Base-by-base conservation (phyloP, 768 basidiomycete genomes). In the Rhodotorula graminis region DNA sequence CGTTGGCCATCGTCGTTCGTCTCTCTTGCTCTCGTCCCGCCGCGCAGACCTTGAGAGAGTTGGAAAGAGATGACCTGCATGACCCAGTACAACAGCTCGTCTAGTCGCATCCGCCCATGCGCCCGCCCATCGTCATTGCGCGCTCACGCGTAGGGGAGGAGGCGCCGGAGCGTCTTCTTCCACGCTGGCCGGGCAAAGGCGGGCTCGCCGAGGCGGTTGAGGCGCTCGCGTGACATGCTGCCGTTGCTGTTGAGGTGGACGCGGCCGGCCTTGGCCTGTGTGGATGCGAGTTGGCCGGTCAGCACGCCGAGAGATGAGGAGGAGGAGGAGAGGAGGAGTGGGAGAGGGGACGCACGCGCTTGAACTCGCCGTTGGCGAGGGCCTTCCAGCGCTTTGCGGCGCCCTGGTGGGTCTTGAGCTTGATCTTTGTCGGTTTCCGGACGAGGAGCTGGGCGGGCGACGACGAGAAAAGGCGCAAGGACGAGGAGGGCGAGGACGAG, bases 371-470 rank as follows among this genome's bases (percentile, higher is more conserved):
- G 50, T 78, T 78, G 16, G 80, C 77, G 59, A 78, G 78, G 8
- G 76, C 71, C 58, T 76, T 79, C 75, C 80, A 82, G 59, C 82
- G 58, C 78, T 82, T 82, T 37, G 81, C 81, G 10, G 81, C 77
- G 10, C 82, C 82, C 50, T 80, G 76, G 70, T 82, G 81, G 8
- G 81, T 81, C 72, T 81, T 82, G 44, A 82, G 70, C 75, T 82
- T 82, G 56, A 77, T 70, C 33, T 72, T 70, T 19, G 74, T 67
- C 15, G 76, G 67, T 64, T 76, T 73, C 40, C 75, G 61, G 8
- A 44, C 31, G 61, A 74, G 64, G 15, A 47, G 60, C 6, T 23
- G 23, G 2, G 50, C 25, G 25, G 50, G 4, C 1, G 50, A 25
- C 12, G 50, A 25, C 50, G 50, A 52, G 23, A 55, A 15, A 3